phyloP scores from a whole-genome alignment of 495 filamentous ascomycete genomes.

The Diplogelasinospora grovesii region DNA sequence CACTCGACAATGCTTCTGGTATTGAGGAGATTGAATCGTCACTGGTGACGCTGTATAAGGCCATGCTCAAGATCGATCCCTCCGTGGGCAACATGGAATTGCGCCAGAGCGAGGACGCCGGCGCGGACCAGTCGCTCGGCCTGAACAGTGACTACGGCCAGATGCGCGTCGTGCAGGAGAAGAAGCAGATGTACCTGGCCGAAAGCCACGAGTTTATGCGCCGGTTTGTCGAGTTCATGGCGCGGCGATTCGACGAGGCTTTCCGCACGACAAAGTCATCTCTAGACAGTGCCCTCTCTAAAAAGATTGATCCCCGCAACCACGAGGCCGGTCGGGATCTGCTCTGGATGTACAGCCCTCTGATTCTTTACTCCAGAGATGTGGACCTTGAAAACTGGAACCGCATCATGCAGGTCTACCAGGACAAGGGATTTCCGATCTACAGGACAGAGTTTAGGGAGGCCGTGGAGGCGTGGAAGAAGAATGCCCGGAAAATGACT shows the following conservation, averaged over 20 bases:
- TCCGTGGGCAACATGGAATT: constrained; percentile 52
- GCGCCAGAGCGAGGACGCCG: constrained; percentile 42
- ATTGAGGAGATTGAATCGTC: constrained; percentile 69
- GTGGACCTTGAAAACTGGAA: constrained; percentile 77
- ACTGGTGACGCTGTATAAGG: constrained; percentile 78
- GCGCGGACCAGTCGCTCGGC: constrained; percentile 44
- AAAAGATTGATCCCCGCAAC: constrained; percentile 48
- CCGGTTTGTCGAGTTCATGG: constrained; percentile 72
- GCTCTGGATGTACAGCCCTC: constrained; percentile 77
- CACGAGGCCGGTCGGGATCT: constrained; percentile 46
- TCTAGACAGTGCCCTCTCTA: constrained; percentile 44
- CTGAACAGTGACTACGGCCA: constrained; percentile 77
- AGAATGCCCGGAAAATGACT: constrained; percentile 65
- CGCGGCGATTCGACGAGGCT: constrained; percentile 68
- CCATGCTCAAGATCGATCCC: constrained; percentile 92
- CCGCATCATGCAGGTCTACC: constrained; percentile 69
- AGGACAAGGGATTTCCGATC: constrained; percentile 62
- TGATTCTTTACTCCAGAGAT: constrained; percentile 80
- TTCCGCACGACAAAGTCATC: constrained; percentile 57
- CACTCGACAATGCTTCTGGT: constrained; percentile 62
- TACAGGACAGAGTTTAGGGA: constrained; percentile 81
- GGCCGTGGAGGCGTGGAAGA: constrained; percentile 75
- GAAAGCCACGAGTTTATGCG: constrained; percentile 67
- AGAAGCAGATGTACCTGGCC: constrained; percentile 76
- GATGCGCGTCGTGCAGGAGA: constrained; percentile 90